Evolutionary conservation across 257 asterid genomes (phyloP).

Genomic region (Nicotiana undulata): DNA sequence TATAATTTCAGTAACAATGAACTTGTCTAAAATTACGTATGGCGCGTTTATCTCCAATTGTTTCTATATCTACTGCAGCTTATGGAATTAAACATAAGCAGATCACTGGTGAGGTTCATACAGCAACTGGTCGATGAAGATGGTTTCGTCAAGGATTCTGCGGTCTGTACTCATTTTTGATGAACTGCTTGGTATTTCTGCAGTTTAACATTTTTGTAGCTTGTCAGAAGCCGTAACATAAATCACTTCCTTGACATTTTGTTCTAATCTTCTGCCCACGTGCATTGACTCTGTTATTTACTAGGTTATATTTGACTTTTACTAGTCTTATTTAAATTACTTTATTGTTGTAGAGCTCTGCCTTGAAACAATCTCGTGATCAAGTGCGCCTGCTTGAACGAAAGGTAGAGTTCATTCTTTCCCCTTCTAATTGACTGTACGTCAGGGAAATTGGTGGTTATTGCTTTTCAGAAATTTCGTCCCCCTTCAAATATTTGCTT

Average conservation of each 20-base stretch:
- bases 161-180: conserved; percentile 45
- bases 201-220: not conserved
- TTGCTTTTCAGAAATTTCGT: not conserved
- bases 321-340: conserved; percentile 13
- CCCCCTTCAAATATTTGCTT: not conserved
- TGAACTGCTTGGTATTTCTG: not conserved
- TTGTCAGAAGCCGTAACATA: not conserved
- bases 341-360: conserved; percentile 59
- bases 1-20: not conserved
- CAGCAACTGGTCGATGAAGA: conserved; percentile 83
- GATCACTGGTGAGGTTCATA: conserved; percentile 51
- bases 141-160: conserved; percentile 93
- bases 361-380: conserved; percentile 70
- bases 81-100: conserved; percentile 52
- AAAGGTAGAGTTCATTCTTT: conserved; percentile 41
- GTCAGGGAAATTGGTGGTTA: not conserved
- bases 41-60: conserved; percentile 1
- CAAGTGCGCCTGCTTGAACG: conserved; percentile 69
- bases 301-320: not conserved
- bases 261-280: too few relatives aligned
- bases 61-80: conserved; percentile 46
- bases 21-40: not conserved
- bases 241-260: not conserved
- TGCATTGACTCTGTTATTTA: not conserved
- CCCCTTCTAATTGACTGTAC: not conserved